Evolutionary conservation across 1,284 basidiomycete species (phyloP).

Genomic region (Apiotrichum gamsii): DNA sequence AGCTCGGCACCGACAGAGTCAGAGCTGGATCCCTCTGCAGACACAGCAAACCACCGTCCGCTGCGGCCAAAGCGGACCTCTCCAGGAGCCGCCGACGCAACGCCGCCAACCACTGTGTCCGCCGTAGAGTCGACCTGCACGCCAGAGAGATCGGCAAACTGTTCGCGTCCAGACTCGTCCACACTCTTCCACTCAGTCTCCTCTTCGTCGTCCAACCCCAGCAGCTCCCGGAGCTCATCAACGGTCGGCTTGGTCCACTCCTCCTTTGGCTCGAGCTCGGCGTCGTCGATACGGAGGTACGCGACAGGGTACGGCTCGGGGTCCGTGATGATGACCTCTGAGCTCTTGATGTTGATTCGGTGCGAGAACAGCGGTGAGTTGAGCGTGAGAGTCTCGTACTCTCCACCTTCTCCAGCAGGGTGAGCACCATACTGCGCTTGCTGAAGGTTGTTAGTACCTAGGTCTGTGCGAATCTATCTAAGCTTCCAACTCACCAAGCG

Average conservation of each 20-base stretch:
- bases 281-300: slow-evolving; percentile 69
- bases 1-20: slow-evolving; percentile 31
- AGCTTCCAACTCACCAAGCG: slow-evolving; percentile 57
- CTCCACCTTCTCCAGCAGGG: slow-evolving; percentile 95
- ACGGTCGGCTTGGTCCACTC: slow-evolving; percentile 27
- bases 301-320: slow-evolving; percentile 64
- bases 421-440: slow-evolving; percentile 81
- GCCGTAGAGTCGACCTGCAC: background rate
- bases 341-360: slow-evolving; percentile 60
- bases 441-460: no score
- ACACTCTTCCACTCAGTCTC: no score
- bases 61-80: slow-evolving; percentile 17
- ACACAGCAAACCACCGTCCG: slow-evolving; percentile 38
- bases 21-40: slow-evolving; percentile 18
- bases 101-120: background rate
- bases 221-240: slow-evolving; percentile 26
- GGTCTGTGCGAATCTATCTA: no score
- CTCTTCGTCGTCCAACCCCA: slow-evolving; percentile 27
- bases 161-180: slow-evolving; percentile 24
- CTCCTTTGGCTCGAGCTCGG: slow-evolving; percentile 57
- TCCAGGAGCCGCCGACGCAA: background rate
- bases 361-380: slow-evolving; percentile 84
- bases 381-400: slow-evolving; percentile 91
- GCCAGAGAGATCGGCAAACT: slow-evolving; percentile 4
- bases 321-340: slow-evolving; percentile 61